Percentiles rank a stretch among this genome's conserved stretches.
Conservation (phyloP, 495 filamentous ascomycete species). For the Neurospora sp. region DNA sequence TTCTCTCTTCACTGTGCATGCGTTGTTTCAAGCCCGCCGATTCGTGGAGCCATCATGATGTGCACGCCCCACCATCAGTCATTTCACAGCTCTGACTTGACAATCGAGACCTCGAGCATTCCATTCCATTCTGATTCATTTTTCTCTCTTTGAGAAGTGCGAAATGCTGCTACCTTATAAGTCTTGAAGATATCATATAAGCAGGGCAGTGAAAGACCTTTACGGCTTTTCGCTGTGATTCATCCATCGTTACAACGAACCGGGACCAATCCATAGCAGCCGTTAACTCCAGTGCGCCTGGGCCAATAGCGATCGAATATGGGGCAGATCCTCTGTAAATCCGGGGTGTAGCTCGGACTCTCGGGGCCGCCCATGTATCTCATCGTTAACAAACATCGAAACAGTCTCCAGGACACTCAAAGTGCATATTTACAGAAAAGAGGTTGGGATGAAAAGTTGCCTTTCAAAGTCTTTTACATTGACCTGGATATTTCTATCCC, state of each 20-base stretch:
- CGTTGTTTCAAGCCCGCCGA: not conserved
- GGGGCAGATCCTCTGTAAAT: not conserved
- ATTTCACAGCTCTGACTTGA: not conserved
- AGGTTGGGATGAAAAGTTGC: no score
- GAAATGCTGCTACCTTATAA: not conserved
- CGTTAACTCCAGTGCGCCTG: not conserved
- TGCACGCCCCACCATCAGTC: not conserved
- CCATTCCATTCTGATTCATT: not conserved
- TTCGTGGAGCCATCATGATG: not conserved
- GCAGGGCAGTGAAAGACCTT: not conserved
- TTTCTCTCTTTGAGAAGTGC: not conserved
- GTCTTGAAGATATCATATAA: not conserved
- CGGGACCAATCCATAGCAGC: not conserved
- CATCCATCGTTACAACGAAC: not conserved
- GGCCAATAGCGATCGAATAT: not conserved
- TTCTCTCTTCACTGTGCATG: not conserved
- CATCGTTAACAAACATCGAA: not conserved
- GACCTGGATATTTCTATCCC: no score
- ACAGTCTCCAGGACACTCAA: not conserved
- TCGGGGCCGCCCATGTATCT: not conserved
- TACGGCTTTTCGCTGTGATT: not conserved
- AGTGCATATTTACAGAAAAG: not conserved
- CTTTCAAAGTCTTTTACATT: no score
- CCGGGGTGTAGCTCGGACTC: not conserved
- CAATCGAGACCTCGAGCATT: not conserved